Evolutionary conservation across 345 rosid species (phyloP).

Genomic region (Eutrema yunnanense): DNA sequence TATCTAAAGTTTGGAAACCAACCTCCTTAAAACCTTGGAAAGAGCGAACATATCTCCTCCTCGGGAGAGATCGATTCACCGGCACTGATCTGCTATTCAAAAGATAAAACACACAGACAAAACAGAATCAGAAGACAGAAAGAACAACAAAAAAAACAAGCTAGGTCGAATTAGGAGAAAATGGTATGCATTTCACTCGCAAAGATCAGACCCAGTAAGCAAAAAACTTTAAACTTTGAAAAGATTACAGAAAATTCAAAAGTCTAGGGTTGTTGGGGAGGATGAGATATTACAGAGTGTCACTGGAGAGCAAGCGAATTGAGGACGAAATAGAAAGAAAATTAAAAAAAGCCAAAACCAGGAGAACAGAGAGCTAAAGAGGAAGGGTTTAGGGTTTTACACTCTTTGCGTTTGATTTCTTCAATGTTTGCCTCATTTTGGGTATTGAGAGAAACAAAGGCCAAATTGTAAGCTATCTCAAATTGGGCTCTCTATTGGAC

Average conservation of each 20-base stretch:
- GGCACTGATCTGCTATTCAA: not conserved
- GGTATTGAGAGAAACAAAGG: not conserved
- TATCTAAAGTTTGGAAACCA: not conserved
- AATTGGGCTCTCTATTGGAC: not conserved
- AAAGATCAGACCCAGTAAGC: not conserved
- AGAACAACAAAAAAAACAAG: not conserved
- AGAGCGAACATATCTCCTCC: constrained; percentile 25
- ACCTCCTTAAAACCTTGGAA: constrained; percentile 31
- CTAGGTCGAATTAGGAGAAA: not conserved
- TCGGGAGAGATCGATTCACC: not conserved
- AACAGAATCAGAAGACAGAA: not conserved
- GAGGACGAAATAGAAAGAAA: not conserved
- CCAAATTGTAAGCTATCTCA: not conserved
- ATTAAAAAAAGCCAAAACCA: not conserved
- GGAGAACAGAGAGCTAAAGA: not conserved
- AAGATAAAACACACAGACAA: not conserved
- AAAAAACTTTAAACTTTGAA: not conserved
- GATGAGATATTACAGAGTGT: not conserved
- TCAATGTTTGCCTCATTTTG: not conserved
- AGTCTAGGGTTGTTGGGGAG: not conserved
- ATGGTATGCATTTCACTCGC: not conserved
- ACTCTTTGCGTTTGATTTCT: not conserved
- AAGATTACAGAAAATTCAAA: not conserved
- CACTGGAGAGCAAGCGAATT: not conserved
- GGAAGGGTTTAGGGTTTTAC: constrained; percentile 17